phyloP scores from a whole-genome alignment of 768 basidiomycete genomes.

The Tubosaeta brunneosetosa region DNA sequence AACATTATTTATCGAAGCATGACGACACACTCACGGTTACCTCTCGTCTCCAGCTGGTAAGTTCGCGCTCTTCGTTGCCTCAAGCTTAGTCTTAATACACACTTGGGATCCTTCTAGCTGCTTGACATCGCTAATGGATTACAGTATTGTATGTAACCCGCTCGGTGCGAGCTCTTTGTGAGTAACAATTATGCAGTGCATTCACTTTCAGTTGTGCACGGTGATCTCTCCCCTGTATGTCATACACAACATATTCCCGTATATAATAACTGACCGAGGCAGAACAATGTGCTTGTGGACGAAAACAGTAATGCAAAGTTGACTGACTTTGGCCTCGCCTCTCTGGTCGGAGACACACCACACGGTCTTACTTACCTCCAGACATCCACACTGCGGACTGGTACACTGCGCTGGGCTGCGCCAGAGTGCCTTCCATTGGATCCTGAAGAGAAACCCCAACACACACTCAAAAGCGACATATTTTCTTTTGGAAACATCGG shows the following conservation, averaged over 20 bases:
- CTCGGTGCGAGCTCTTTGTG: not conserved
- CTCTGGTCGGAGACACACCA: no score
- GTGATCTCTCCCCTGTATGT: conserved; percentile 1
- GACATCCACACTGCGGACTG: no score
- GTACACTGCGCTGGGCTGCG: no score
- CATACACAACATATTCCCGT: no score
- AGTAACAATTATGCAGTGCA: conserved; percentile 1
- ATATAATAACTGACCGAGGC: not conserved
- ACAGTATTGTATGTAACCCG: not conserved
- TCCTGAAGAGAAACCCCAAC: no score
- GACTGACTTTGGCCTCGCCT: conserved; percentile 7
- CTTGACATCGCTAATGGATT: not conserved
- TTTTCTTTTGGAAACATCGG: no score
- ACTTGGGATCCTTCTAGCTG: not conserved
- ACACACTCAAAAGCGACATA: no score
- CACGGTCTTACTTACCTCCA: no score
- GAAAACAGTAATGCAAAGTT: not conserved
- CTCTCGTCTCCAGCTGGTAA: conserved; percentile 2
- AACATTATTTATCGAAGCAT: no score
- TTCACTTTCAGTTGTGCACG: conserved; percentile 5
- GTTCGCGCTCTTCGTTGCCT: not conserved
- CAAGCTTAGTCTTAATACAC: not conserved
- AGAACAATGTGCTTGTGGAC: conserved; percentile 10
- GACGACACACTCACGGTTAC: no score
- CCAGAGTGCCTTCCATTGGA: no score